Base-by-base conservation (phyloP, 2,329 filamentous ascomycete genomes). In the Chalaropsis thielavioides region DNA sequence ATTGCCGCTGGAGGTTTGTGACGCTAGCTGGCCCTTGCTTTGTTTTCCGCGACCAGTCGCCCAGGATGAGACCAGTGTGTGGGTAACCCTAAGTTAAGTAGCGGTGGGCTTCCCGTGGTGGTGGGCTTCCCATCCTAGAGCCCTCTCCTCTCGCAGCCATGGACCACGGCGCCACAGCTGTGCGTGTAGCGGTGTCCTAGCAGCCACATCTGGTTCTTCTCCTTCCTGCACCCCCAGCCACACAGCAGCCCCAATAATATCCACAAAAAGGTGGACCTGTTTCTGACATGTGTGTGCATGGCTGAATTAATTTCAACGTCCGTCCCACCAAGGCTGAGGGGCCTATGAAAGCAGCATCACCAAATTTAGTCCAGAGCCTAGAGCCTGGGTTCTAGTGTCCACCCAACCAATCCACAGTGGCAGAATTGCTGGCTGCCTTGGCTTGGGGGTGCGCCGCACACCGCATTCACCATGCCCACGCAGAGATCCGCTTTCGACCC, bases 281-380 rank as follows among this genome's bases (percentile, higher is more conserved):
- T 17, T 58, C 17, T 58, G 54, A 58, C 54, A 38, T 58, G 54
- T 19, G 31, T 58, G 54, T 19, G 31, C 54, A 58, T 58, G 54
- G 31, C 54, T 38, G 13, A 22, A 38, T 58, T 58, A 22, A 38
- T 58, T 58, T 58, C 54, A 58, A 58, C 54, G 54, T 58, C 54
- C 22, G 31, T 58, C 31, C 46, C 46, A 51, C 46, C 54, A 58
- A 58, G 54, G 54, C 54, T 58, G 54, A 38, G 19, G 17, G 13
- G 35, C 54, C 35, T 17, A 58, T 35, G 54, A 31, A 58, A 58
- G n/a, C 54, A 58, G 31, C 54, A 58, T 58, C 54, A 38, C 31
- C 54, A 58, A 58, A 58, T 24, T 35, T 58, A 38, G 54, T 27
- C 7, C 27, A n/a, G 27, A 58, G 54, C 54, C 54, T n/a, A 58